Evolutionary conservation across 1,139 yeast genomes (phyloP), one percentile per base, ranked within the genome.

Genomic region (Tardiomyces digboiensis): DNA sequence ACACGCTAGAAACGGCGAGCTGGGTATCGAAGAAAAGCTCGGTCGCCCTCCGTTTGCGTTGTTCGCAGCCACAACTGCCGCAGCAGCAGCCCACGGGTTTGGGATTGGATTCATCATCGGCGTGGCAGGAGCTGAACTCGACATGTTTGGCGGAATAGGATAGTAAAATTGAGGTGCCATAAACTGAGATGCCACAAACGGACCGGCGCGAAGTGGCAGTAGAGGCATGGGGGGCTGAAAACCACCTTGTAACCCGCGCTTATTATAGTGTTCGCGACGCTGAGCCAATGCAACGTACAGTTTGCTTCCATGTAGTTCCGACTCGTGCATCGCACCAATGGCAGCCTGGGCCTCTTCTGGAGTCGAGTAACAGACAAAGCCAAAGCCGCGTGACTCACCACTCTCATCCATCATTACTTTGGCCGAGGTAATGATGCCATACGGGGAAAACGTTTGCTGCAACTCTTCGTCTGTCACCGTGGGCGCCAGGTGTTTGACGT

Each of bases 291-390:
- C 95, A 67, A 88, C 97, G 63, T 84, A 86, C 62, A 88, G 76
- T 62, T 88, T 89, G 70, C 86, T 83, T 61, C 94, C 93, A 60
- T 79, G 78, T 58, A 85, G 76, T 77, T 82, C 80, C 64, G 82
- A 78, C 68, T 85, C 94, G 75, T 87, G 83, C 93, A 87, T 86
- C 69, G 83, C 95, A 56, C 83, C 75, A 63, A 86, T 83, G 50
- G 97, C 97, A 68, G 79, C 80, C 54, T 91, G 82, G 53, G 97
- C 96, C 71, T 87, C 95, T 64, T 84, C 91, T 57, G 95, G 89
- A 54, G 85, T 71, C 44, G 94, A 79, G 79, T 80, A 88, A 67
- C 96, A 86, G 58, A 88, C 96, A 67, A 88, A 88, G 61, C 97
- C 97, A 65, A 84, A 88, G 54, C 96, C 95, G 71, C 83, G 82